These are phyloP conservation scores for Gossypioides kirkii DNA, from an alignment of 345 rosid genomes.

Conservation along the genomic window DNA sequence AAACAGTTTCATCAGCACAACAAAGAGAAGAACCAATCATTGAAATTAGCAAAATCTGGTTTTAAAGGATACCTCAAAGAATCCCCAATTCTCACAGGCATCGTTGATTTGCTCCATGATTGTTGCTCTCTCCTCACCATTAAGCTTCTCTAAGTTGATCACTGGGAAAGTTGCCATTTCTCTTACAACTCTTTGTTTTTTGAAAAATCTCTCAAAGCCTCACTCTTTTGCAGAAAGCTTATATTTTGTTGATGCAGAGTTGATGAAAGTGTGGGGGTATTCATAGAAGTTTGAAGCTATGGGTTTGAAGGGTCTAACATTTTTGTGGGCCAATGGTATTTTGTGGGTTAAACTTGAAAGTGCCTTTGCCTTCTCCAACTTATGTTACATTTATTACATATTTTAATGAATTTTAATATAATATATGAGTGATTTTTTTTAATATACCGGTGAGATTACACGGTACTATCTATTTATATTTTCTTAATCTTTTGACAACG, in stretches of 20 bases:
- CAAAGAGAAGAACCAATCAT: not conserved
- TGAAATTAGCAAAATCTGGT: not conserved
- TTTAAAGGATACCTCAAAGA: constrained; percentile 67
- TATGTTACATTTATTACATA: no score
- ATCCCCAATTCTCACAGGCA: constrained; percentile 99
- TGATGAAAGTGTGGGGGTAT: constrained; percentile 7
- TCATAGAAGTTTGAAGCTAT: constrained; percentile 20
- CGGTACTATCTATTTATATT: no score
- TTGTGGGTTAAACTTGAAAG: no score
- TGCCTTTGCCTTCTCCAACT: no score
- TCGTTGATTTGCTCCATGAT: constrained; percentile 73
- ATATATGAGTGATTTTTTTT: no score
- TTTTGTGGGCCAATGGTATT: not conserved
- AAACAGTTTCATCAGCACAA: not conserved
- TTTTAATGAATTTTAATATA: no score
- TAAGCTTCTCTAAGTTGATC: constrained; percentile 56
- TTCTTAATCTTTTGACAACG: no score
- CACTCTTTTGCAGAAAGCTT: not conserved
- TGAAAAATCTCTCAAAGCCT: not conserved
- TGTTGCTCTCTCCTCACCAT: constrained; percentile 54
- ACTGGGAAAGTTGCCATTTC: constrained; percentile 69
- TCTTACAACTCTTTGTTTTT: not conserved
- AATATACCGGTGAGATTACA: no score
- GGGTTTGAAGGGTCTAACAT: not conserved
- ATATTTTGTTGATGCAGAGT: constrained; percentile 1